phyloP scores from a whole-genome alignment of 2,329 filamentous ascomycete genomes.

The Onygena corvina region DNA sequence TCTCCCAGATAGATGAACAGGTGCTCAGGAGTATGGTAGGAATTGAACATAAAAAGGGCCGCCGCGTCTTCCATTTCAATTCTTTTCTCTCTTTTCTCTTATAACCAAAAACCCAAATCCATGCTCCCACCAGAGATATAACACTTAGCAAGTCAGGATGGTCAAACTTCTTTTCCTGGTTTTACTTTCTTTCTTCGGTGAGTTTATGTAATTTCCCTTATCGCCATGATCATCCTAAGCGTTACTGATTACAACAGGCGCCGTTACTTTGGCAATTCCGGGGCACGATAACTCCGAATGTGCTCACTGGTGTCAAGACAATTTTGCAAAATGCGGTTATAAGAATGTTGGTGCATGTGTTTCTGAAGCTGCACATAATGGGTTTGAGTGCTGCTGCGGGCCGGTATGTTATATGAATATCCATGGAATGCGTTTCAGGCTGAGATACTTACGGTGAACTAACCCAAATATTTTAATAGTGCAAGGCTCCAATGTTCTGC shows the following conservation, averaged over 20 bases:
- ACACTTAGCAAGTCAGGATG: not conserved
- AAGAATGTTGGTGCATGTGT: not conserved
- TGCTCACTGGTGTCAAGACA: not conserved
- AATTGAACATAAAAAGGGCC: not conserved
- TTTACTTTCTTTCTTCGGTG: slow-evolving; percentile 1
- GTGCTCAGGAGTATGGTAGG: not conserved
- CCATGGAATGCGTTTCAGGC: too few relatives aligned
- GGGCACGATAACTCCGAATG: slow-evolving; percentile 1
- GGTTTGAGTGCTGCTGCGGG: not conserved
- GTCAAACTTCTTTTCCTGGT: not conserved
- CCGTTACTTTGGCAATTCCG: not conserved
- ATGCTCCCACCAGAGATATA: not conserved
- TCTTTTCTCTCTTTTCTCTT: not conserved
- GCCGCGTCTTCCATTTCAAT: not conserved
- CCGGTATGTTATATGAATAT: not conserved
- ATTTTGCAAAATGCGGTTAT: slow-evolving; percentile 3
- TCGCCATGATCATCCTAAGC: not conserved
- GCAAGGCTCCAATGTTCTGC: not conserved
- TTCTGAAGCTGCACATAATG: slow-evolving; percentile 4
- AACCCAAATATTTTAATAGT: not conserved
- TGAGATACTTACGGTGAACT: too few relatives aligned
- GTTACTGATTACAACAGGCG: slow-evolving; percentile 1
- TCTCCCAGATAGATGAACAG: not conserved
- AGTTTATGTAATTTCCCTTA: not conserved
- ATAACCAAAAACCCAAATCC: not conserved